phyloP scores from a whole-genome alignment of 2,329 filamentous ascomycete genomes.

The Hypoxylon sp. region DNA sequence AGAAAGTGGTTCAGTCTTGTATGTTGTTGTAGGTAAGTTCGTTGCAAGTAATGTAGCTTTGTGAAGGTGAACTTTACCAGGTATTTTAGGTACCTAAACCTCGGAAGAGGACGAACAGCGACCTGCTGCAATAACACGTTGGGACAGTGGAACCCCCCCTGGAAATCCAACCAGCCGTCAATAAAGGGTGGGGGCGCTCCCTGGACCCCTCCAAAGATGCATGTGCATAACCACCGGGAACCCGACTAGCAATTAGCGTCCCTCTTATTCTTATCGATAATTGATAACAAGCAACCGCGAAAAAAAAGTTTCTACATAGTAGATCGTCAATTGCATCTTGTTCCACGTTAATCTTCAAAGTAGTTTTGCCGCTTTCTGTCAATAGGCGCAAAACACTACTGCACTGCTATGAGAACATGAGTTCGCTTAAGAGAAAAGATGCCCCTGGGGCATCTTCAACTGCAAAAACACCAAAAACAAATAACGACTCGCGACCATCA shows the following conservation, averaged over 20 bases:
- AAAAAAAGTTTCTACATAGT: constrained; percentile 29
- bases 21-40: constrained; percentile 8
- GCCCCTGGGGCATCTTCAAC: constrained; percentile 61
- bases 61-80: constrained; percentile 4
- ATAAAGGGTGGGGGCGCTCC: constrained; percentile 12
- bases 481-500: constrained; percentile 57
- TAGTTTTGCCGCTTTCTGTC: constrained; percentile 10
- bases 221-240: background rate
- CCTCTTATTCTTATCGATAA: constrained; percentile 28
- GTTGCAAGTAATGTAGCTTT: constrained; percentile 11
- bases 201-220: constrained; percentile 9
- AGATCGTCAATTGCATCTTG: constrained; percentile 14
- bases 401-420: constrained; percentile 54
- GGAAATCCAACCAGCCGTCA: constrained; percentile 12
- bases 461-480: constrained; percentile 58
- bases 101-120: too few species aligned
- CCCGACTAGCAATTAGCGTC: background rate
- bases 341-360: constrained; percentile 8
- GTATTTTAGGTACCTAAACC: constrained; percentile 14
- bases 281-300: constrained; percentile 15
- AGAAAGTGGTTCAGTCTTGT: constrained; percentile 6
- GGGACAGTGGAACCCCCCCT: constrained; percentile 9
- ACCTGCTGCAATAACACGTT: constrained; percentile 12
- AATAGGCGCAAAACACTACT: constrained; percentile 7
- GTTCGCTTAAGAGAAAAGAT: constrained; percentile 66